Conservation (phyloP, 768 basidiomycete genomes). For the Podaxis mareebaensis region DNA sequence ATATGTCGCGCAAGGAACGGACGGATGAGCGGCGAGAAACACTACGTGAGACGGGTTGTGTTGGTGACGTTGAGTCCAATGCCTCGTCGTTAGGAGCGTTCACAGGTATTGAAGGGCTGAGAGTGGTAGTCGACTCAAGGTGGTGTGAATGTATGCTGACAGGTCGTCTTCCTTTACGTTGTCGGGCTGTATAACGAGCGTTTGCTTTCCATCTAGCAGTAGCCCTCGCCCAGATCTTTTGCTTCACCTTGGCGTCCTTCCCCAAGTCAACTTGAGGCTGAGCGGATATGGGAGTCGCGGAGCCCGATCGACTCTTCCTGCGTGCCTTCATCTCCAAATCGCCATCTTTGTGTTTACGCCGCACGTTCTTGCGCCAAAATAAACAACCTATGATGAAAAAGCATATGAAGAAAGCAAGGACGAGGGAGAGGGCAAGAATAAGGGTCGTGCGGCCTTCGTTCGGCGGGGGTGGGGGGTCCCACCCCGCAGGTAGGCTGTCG, state of each 20-base stretch:
- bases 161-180: slow-evolving; percentile 48
- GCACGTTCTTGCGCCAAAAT: slow-evolving; percentile 54
- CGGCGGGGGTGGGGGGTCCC: slow-evolving; percentile 33
- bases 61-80: slow-evolving; percentile 11
- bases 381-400: slow-evolving; percentile 62
- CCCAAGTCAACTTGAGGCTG: slow-evolving; percentile 26
- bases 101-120: slow-evolving; percentile 16
- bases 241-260: slow-evolving; percentile 48
- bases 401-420: slow-evolving; percentile 62
- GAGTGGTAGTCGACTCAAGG: slow-evolving; percentile 27
- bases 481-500: slow-evolving; percentile 54
- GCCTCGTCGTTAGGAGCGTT: slow-evolving; percentile 19
- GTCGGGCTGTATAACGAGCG: slow-evolving; percentile 58
- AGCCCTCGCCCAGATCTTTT: slow-evolving; percentile 65
- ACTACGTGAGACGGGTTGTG: slow-evolving; percentile 22
- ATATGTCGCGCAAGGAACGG: slow-evolving; percentile 19
- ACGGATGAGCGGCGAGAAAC: slow-evolving; percentile 34
- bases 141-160: slow-evolving; percentile 26
- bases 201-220: slow-evolving; percentile 71
- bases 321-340: slow-evolving; percentile 56
- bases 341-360: slow-evolving; percentile 27
- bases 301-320: slow-evolving; percentile 25
- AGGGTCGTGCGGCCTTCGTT: slow-evolving; percentile 39
- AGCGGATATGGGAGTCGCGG: slow-evolving; percentile 20
- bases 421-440: slow-evolving; percentile 60